Percentiles rank a stretch among this genome's conserved stretches.
phyloP scores from a whole-genome alignment of 208 protist genomes.

The Trypanosoma rangeli region DNA sequence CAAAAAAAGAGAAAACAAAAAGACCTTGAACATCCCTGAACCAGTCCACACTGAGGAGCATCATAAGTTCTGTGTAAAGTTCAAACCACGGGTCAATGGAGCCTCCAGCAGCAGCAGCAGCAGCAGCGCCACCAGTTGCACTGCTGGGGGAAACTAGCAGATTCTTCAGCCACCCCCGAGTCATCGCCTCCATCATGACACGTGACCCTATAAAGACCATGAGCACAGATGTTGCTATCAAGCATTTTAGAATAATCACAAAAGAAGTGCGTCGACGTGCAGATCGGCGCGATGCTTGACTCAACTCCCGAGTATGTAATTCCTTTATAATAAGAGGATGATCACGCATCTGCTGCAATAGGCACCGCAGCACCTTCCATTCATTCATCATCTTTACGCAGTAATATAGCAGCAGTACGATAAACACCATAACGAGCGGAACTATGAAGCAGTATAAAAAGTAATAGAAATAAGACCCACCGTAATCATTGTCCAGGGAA shows the following conservation, averaged over 20 bases:
- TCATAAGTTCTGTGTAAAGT: conserved; percentile 6
- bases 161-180: conserved; percentile 18
- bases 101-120: background rate
- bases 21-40: conserved; percentile 24
- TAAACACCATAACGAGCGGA: conserved; percentile 3
- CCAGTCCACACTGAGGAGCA: conserved; percentile 17
- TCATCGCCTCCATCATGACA: conserved; percentile 16
- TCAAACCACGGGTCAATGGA: conserved; percentile 4
- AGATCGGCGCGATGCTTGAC: conserved; percentile 18
- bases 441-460: conserved; percentile 12
- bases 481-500: background rate
- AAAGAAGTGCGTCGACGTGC: conserved; percentile 14
- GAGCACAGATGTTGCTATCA: conserved; percentile 16
- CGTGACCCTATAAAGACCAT: conserved; percentile 20
- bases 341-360: background rate
- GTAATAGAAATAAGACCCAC: conserved; percentile 16
- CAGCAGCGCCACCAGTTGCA: background rate
- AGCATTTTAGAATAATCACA: conserved; percentile 26
- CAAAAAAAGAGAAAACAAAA: conserved; percentile 24
- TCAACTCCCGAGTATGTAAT: conserved; percentile 14
- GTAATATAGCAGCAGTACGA: conserved; percentile 9
- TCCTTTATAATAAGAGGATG: conserved; percentile 13
- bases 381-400: conserved; percentile 11
- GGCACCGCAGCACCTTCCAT: background rate
- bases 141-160: background rate